phyloP scores from a whole-genome alignment of 805 yeast species.

The Saccharomycopsis sp. region DNA sequence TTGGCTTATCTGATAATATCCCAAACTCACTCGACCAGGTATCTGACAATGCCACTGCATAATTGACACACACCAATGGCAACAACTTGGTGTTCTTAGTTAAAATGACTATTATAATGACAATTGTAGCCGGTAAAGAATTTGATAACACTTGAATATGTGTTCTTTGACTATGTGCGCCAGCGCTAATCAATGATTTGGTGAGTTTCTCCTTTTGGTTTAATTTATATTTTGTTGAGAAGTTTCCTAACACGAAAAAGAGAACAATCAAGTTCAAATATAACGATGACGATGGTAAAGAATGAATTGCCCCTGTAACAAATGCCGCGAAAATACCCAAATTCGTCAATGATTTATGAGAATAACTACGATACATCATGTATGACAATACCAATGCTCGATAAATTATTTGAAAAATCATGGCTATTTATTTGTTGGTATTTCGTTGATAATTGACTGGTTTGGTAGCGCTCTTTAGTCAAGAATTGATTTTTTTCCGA shows the following conservation, averaged over 20 bases:
- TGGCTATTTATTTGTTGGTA: no score
- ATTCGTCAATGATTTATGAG: conserved; percentile 32
- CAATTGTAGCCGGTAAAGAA: conserved; percentile 32
- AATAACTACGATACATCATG: conserved; percentile 27
- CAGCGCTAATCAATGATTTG: conserved; percentile 20
- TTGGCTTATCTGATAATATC: conserved; percentile 33
- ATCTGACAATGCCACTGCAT: conserved; percentile 39
- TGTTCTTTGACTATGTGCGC: conserved; percentile 28
- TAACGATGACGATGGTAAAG: conserved; percentile 31
- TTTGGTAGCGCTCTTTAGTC: no score
- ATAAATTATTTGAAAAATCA: no score
- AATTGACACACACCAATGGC: conserved; percentile 30
- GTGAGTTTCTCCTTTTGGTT: conserved; percentile 30
- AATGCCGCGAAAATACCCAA: conserved; percentile 33
- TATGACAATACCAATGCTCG: conserved; percentile 6
- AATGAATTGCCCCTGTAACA: conserved; percentile 34
- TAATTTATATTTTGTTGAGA: conserved; percentile 34
- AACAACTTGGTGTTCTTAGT: conserved; percentile 20
- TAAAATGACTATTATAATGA: conserved; percentile 27
- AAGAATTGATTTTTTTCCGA: no score
- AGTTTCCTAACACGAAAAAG: conserved; percentile 34
- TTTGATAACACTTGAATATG: conserved; percentile 37
- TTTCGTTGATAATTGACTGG: no score
- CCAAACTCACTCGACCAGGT: conserved; percentile 44
- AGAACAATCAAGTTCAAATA: conserved; percentile 29